Evolutionary conservation across 495 filamentous ascomycete species (phyloP), one percentile per base, ranked within the genome.

Genomic region (Chaetomium cochliodes): DNA sequence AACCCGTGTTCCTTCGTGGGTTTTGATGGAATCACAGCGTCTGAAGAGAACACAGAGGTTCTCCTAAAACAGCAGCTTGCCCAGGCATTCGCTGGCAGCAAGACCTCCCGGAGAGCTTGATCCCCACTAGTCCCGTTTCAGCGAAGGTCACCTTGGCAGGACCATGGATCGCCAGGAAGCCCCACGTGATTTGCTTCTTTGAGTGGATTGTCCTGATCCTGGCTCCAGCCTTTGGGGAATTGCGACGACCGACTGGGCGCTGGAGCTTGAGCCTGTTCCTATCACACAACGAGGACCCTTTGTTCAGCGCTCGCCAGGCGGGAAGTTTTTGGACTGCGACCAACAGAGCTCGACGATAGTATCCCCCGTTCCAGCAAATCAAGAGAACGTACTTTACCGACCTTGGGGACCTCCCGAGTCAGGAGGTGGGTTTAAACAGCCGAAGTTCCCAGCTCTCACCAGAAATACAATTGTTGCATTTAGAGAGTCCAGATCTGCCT

Each of bases 121-220:
- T 25, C 15, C 59, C 0, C 53, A 26, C 62, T 64, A 57, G 33
- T 26, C 33, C 26, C 9, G n/a, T 58, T 64, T 47, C 11, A 51
- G 52, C 53, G 39, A 50, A 51, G n/a, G 5, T 15, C 44, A 20
- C 12, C 57, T 60, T 55, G 57, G 63, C 47, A 52, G 7, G 18
- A 30, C 51, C 77, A 78, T 52, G 75, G 33, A 72, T n/a, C 74
- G 77, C 6, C 58, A 33, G 28, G 22, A 12, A 13, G 20, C 11
- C 73, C 79, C 67, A 77, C 80, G 65, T 72, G 76, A 46, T 70
- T 67, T 53, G 78, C 77, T 41, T 60, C 22, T 44, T 54, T 60
- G 42, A 46, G 18, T 22, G 55, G 22, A 13, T 26, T 26, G 55
- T 33, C 44, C 37, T 26, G 25, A 20, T 20, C 20, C 33, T 56